Conservation (phyloP, 306 rosid genomes). For the Quercus aquifolioides region DNA sequence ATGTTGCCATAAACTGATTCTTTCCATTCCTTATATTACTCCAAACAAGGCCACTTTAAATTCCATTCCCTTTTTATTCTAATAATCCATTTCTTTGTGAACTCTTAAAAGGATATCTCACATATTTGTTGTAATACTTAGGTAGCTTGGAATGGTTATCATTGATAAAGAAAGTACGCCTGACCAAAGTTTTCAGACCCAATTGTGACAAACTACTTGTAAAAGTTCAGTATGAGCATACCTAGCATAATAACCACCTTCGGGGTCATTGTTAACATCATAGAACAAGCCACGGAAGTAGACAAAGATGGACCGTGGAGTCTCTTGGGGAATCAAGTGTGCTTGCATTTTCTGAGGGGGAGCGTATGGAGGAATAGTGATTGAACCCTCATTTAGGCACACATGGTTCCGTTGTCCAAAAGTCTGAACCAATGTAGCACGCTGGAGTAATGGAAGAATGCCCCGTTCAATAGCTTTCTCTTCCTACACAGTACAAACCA, state of each 20-base stretch:
- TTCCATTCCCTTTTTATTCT: no score
- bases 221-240: slow-evolving; percentile 21
- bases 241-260: slow-evolving; percentile 98
- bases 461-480: slow-evolving; percentile 93
- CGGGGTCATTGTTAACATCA: slow-evolving; percentile 92
- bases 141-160: background rate
- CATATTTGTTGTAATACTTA: background rate
- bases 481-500: slow-evolving; percentile 44
- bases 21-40: no score
- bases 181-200: background rate
- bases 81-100: no score
- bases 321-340: slow-evolving; percentile 70
- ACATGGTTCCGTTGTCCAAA: slow-evolving; percentile 91
- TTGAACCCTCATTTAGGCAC: slow-evolving; percentile 80
- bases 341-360: slow-evolving; percentile 90
- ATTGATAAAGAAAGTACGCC: background rate
- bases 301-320: slow-evolving; percentile 84
- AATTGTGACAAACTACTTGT: background rate
- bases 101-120: background rate
- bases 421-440: slow-evolving; percentile 86
- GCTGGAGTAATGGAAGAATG: slow-evolving; percentile 70
- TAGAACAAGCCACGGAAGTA: slow-evolving; percentile 88
- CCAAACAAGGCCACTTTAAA: no score
- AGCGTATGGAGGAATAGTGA: slow-evolving; percentile 87
- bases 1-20: no score